A percentile compares a stretch with the other conserved stretches of the same genome.
phyloP scores from a whole-genome alignment of 441 rosid genomes.

The Sinapis alba region DNA sequence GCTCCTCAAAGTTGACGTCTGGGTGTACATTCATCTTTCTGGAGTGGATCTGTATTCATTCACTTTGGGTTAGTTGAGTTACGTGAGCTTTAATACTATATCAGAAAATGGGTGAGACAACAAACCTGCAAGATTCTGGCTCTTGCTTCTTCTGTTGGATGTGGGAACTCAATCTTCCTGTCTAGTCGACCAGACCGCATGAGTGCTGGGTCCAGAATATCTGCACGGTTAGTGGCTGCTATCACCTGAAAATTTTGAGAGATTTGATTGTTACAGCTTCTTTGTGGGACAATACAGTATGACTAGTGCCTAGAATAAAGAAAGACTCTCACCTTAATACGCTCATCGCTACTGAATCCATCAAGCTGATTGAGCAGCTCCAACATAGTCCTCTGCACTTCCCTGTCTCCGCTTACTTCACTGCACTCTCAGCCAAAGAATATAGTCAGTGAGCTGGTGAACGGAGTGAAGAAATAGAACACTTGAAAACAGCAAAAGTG shows the following conservation, averaged over 20 bases:
- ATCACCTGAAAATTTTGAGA: slow-evolving; percentile 59
- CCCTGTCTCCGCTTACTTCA: slow-evolving; percentile 99
- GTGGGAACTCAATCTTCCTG: slow-evolving; percentile 99
- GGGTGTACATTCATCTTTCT: slow-evolving; percentile 98
- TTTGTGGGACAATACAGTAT: background rate
- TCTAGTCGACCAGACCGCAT: slow-evolving; percentile 98
- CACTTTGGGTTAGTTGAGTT: background rate
- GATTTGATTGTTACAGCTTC: background rate
- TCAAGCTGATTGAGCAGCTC: slow-evolving; percentile 97
- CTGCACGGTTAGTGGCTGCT: slow-evolving; percentile 97
- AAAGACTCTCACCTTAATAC: slow-evolving; percentile 67
- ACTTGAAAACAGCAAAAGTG: background rate
- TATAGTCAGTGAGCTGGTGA: background rate
- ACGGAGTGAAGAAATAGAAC: background rate
- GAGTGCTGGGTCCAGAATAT: slow-evolving; percentile 94
- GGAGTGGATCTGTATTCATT: slow-evolving; percentile 77
- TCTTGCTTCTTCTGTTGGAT: slow-evolving; percentile 98
- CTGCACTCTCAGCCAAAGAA: slow-evolving; percentile 49
- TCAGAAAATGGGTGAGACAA: background rate
- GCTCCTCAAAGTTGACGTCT: slow-evolving; percentile 96
- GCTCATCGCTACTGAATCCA: slow-evolving; percentile 95
- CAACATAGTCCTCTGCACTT: slow-evolving; percentile 96
- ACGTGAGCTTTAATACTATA: background rate
- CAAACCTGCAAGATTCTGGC: slow-evolving; percentile 90
- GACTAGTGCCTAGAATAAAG: background rate